Evolutionary conservation across 768 basidiomycete genomes (phyloP).

Genomic region (Roridomyces roridus): DNA sequence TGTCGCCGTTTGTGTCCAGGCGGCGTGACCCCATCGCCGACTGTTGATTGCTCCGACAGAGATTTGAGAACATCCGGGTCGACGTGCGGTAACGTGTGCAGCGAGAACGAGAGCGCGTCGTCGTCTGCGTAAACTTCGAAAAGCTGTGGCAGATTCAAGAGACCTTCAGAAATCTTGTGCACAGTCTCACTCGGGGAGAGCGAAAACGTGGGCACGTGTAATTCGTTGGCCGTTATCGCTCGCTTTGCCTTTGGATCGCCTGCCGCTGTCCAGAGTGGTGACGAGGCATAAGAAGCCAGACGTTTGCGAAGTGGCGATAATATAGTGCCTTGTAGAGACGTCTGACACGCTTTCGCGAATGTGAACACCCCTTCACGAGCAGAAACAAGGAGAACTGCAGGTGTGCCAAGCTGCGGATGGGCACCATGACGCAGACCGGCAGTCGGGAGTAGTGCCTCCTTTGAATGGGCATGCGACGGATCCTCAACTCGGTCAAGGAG

Average conservation of each 20-base stretch:
- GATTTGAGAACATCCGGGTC: slow-evolving; percentile 60
- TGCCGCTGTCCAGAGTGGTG: slow-evolving; percentile 67
- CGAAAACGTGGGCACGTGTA: slow-evolving; percentile 90
- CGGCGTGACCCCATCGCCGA: slow-evolving; percentile 35
- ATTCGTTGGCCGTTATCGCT: slow-evolving; percentile 53
- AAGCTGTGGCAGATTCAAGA: slow-evolving; percentile 89
- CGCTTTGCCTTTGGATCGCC: slow-evolving; percentile 55
- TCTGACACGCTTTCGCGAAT: slow-evolving; percentile 79
- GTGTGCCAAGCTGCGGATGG: slow-evolving; percentile 27
- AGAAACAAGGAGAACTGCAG: slow-evolving; percentile 55
- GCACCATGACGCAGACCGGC: slow-evolving; percentile 33
- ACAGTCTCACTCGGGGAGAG: slow-evolving; percentile 89
- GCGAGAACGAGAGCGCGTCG: slow-evolving; percentile 86
- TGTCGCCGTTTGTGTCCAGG: slow-evolving; percentile 47
- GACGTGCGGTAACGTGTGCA: slow-evolving; percentile 80
- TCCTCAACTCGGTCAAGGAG: slow-evolving; percentile 62
- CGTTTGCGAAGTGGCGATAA: slow-evolving; percentile 81
- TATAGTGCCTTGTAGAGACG: slow-evolving; percentile 81
- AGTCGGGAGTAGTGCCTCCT: slow-evolving; percentile 30
- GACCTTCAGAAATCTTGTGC: slow-evolving; percentile 90
- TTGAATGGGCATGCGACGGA: slow-evolving; percentile 36
- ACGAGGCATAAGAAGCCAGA: slow-evolving; percentile 71
- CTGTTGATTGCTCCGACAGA: slow-evolving; percentile 45
- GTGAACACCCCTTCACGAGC: slow-evolving; percentile 61
- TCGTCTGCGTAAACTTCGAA: slow-evolving; percentile 96